Evolutionary conservation across 2,329 filamentous ascomycete species (phyloP), one percentile per base, ranked within the genome.

Genomic region (Gnomoniopsis smithogilvyi): DNA sequence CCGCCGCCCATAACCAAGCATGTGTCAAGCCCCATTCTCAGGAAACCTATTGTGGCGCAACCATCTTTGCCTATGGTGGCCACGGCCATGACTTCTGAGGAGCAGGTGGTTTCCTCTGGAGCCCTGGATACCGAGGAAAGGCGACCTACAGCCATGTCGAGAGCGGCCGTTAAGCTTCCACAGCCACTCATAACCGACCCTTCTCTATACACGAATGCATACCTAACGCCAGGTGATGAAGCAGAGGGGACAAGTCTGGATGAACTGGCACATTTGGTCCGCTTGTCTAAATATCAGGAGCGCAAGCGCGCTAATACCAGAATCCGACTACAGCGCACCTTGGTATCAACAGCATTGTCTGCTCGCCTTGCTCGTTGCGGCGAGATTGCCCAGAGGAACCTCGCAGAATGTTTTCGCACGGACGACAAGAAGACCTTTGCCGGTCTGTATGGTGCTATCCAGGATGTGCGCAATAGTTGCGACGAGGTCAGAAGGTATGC

Each of bases 381-480:
- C 64, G 88, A 91, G 72, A 84, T 89, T 60, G 85, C 89, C 62
- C 86, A 92, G 70, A 84, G 88, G 63, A 90, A 88, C 65, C 77
- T 95, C 66, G 88, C 91, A 65, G 90, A 94, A 66, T 86, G 84
- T 73, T 92, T 94, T 73, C 85, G 89, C 62, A 84, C 83, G 53
- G 90, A 92, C 69, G 89, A 95, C 74, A 91, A 91, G 76, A 88
- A 88, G 68, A 83, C 80, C 62, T 95, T 95, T 78, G 84, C 86
- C 41, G 82, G 80, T 63, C 75, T 95, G 47, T 92, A 90, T 72
- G 88, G 88, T 78, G 89, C 90, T 59, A 82, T 94, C 60, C 87
- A 92, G 72, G 87, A 93, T 76, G 88, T 93, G 63, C 84, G 89
- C 69, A 87, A 86, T 72, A 91, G 89, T 68, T 91, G 88, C 74